Conservation (phyloP, 371 early-diverging fungal genomes). For the Chytridium lagenaria region DNA sequence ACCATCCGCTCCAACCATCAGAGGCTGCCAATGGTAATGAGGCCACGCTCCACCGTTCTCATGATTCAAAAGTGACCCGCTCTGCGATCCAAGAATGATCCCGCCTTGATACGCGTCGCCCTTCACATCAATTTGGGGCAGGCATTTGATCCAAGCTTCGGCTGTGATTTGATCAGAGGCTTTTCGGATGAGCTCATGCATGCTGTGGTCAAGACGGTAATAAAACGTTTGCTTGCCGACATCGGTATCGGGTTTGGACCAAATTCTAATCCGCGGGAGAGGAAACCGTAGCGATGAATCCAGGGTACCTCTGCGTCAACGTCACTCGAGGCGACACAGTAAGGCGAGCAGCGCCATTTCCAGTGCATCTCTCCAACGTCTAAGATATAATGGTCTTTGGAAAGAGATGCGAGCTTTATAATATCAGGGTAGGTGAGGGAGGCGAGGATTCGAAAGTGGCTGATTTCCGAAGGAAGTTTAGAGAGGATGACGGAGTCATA, state of each 20-base stretch:
- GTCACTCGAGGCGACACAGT: not conserved
- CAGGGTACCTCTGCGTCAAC: not conserved
- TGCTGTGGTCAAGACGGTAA: not conserved
- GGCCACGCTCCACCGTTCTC: slow-evolving; percentile 2
- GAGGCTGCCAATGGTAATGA: slow-evolving; percentile 14
- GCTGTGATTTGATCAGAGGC: not conserved
- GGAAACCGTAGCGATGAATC: slow-evolving; percentile 5
- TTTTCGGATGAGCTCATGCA: not conserved
- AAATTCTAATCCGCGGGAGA: not conserved
- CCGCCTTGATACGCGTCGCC: slow-evolving; percentile 2
- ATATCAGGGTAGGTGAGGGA: not conserved
- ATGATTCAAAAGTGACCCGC: not conserved
- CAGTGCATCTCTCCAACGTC: not conserved
- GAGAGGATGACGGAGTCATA: not conserved
- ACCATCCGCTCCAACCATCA: slow-evolving; percentile 3
- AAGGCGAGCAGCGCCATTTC: not conserved
- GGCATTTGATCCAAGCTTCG: slow-evolving; percentile 16
- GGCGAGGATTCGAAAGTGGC: not conserved
- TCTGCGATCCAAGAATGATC: slow-evolving; percentile 8
- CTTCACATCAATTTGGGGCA: not conserved
- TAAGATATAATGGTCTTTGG: not conserved
- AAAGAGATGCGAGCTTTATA: not conserved
- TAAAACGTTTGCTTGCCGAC: not conserved
- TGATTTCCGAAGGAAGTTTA: slow-evolving; percentile 4
- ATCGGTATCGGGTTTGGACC: not conserved